Base-by-base conservation (phyloP, 768 basidiomycete species). In the Boletus insuetus region DNA sequence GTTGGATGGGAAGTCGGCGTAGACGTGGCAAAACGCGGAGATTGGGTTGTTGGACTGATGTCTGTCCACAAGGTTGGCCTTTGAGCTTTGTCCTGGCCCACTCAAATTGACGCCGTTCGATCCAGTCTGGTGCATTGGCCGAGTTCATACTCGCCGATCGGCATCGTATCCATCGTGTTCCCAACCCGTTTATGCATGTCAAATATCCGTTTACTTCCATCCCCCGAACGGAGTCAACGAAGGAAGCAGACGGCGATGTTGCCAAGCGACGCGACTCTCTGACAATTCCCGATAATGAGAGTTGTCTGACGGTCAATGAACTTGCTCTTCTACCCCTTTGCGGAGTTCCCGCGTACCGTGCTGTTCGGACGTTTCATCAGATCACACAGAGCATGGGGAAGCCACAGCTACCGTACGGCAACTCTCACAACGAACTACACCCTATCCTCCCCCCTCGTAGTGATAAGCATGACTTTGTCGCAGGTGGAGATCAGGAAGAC, bases 91-190 rank as follows among this genome's bases (percentile, higher is more conserved):
- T 50, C 50, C 46, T 49, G 8, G 6, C 55, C 53, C 39, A 17
- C 14, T 47, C 20, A 20, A 59, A 22, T 53, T 64, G 45, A 56
- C 62, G 22, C 48, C 16, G 29, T 56, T 46, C n/a, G 20, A 24
- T 47, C 34, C 59, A 94, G 91, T 86, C 83, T 60, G 94, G 94
- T 46, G 90, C 90, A 7, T 78, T 96, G 20, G 80, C 91, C n/a
- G 91, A 97, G 72, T 96, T 92, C 74, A 82, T 96, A 56, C 77
- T 91, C 24, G 80, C 87, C 22, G 91, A 96, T 65, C 83, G 89
- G 29, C 87, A 86, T 64, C 82, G 89, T 14, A 71, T 95, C 1
- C 82, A 86, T 57, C 80, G 87, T 16, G 81, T 87, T 10, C 89
- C 91, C 0, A 79, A 86, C 60, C 86, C 86, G 31, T 73, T 75